A percentile compares a stretch with the other conserved stretches of the same genome.
Conservation (phyloP, 306 rosid species). For the Fragaria nilgerrensis region DNA sequence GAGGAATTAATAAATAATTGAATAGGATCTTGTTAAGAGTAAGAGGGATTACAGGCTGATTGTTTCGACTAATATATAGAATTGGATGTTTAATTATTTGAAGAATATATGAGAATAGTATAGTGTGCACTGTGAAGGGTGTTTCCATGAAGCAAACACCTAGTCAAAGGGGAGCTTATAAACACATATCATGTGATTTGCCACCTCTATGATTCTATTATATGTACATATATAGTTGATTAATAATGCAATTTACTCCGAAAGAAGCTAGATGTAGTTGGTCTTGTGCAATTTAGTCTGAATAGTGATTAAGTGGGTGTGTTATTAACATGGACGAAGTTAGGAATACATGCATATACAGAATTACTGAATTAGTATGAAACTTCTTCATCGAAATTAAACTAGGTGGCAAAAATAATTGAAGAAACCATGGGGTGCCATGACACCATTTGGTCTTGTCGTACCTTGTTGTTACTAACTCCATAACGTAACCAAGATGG, state of each 20-base stretch:
- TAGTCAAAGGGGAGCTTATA: conserved; percentile 42
- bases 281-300: no score
- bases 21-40: neutral
- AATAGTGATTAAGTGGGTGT: no score
- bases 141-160: conserved; percentile 60
- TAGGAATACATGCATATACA: no score
- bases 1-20: neutral
- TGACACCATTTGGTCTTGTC: no score
- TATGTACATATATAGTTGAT: conserved; percentile 14
- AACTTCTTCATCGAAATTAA: no score
- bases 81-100: conserved; percentile 13
- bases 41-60: neutral
- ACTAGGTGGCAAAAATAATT: no score
- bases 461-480: no score
- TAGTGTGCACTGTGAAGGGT: conserved; percentile 42
- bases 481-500: no score
- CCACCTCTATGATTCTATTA: conserved; percentile 38
- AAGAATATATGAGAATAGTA: conserved; percentile 27
- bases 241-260: conserved; percentile 23
- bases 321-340: no score
- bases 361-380: no score
- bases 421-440: no score
- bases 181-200: conserved; percentile 83
- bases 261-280: no score
- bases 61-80: conserved; percentile 9